Percentiles rank a stretch among this genome's conserved stretches.
Evolutionary conservation across 495 filamentous ascomycete species (phyloP).

Genomic region (Penicilliopsis zonata): DNA sequence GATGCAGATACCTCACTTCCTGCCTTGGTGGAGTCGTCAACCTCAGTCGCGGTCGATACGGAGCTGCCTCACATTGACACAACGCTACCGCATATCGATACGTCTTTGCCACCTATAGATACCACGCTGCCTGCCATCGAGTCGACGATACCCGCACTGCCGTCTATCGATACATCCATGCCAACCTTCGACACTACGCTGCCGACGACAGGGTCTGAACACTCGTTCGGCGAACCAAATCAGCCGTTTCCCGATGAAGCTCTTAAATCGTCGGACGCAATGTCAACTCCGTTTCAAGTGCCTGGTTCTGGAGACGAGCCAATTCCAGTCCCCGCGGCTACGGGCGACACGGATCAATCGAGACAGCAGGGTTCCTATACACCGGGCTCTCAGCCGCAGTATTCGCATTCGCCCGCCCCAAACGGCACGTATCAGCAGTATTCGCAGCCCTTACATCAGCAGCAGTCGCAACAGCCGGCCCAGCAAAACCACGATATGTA

Average conservation of each 20-base stretch:
- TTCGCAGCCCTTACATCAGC: slow-evolving; percentile 7
- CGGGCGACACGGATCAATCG: slow-evolving; percentile 13
- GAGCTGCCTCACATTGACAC: slow-evolving; percentile 29
- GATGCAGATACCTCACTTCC: slow-evolving; percentile 2
- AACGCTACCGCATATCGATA: slow-evolving; percentile 20
- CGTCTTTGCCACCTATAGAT: slow-evolving; percentile 8
- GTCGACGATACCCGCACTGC: slow-evolving; percentile 14
- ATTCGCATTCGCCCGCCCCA: slow-evolving; percentile 10
- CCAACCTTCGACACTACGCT: slow-evolving; percentile 25
- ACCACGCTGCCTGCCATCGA: slow-evolving; percentile 24
- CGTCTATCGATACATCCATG: slow-evolving; percentile 14
- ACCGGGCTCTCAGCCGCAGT: slow-evolving; percentile 12
- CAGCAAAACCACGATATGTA: slow-evolving; percentile 25
- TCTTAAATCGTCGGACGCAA: slow-evolving; percentile 39
- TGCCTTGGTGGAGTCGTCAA: slow-evolving; percentile 4
- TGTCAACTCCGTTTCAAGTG: slow-evolving; percentile 2
- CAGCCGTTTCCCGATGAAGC: slow-evolving; percentile 41
- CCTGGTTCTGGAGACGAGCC: slow-evolving; percentile 3
- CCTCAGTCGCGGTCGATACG: slow-evolving; percentile 12
- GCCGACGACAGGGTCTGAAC: slow-evolving; percentile 17
- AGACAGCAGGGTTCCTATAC: slow-evolving; percentile 6
- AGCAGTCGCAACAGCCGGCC: slow-evolving; percentile 1
- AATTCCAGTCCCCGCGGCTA: too few species aligned
- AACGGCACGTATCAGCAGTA: slow-evolving; percentile 17
- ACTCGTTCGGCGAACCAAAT: slow-evolving; percentile 16